Evolutionary conservation across 495 filamentous ascomycete genomes (phyloP), one percentile per base, ranked within the genome.

Genomic region (Tuber borchii): DNA sequence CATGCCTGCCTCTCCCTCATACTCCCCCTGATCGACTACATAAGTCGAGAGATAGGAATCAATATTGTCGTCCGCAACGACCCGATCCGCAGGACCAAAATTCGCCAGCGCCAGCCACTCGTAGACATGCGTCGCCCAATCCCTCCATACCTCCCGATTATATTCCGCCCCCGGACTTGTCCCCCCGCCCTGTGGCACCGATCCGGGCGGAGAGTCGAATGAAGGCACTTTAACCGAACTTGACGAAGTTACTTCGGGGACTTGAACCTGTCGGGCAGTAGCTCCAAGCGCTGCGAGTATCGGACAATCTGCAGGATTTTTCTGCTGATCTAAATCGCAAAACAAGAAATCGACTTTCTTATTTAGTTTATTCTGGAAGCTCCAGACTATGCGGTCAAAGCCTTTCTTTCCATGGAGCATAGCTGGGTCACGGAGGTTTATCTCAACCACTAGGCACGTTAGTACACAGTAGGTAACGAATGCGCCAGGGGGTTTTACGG

Each of bases 401-500:
- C 91, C 92, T 79, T 95, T 96, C 83, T 95, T 97, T 42, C 95
- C 95, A 80, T 93, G 93, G 12, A 93, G 82, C 93, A 97, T 97
- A 17, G 90, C 92, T 0, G 92, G 90, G 42, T 88, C 86, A 8
- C 93, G 89, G 22, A 99, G 87, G 73, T 98, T 90, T 48, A 94
- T 85, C 81, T 97, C 90, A 70, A 99, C 88, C 34, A 91, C 86
- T 74, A 82, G 87, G 87, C 74, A 86, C 85, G 6, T 88, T 83
- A 86, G 84, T n/a, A 70, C 34, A 37, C n/a, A 43, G 10, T 20
- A 17, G 61, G 68, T 45, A 51, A 69, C 14, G 46, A 22, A 12
- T 37, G 37, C n/a, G 14, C 14, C 14, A 12, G 42, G 69, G 39
- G n/a, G 85, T 85, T 74, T 85, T 88, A 56, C 85, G 74, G 16